Evolutionary conservation across 768 basidiomycete species (phyloP).

Genomic region (Psilocybe tampanensis): DNA sequence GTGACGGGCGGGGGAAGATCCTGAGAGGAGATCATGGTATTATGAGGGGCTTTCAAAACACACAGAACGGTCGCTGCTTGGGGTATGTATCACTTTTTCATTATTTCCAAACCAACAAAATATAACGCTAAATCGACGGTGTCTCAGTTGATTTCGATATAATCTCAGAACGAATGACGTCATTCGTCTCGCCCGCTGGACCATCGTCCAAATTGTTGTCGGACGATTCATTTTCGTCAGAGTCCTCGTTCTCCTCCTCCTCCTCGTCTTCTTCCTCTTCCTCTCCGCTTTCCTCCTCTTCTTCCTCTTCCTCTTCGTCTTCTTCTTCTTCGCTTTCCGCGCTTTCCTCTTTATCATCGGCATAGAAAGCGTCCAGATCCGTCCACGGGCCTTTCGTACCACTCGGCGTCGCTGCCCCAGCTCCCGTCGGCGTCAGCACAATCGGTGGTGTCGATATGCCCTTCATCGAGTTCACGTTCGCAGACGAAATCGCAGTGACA

Average conservation of each 20-base stretch:
- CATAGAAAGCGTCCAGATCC: conserved; percentile 82
- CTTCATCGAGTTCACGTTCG: conserved; percentile 15
- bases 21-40: conserved; percentile 17
- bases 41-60: conserved; percentile 22
- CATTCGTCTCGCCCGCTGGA: conserved; percentile 17
- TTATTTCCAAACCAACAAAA: not conserved
- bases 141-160: conserved; percentile 8
- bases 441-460: conserved; percentile 44
- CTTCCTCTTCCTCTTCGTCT: conserved; percentile 28
- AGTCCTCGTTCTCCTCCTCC: conserved; percentile 15
- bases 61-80: conserved; percentile 8
- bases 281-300: conserved; percentile 22
- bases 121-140: not conserved
- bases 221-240: conserved; percentile 7
- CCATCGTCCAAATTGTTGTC: conserved; percentile 8
- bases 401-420: conserved; percentile 44
- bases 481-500: conserved; percentile 43
- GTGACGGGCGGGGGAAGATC: conserved; percentile 13
- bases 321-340: conserved; percentile 32
- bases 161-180: conserved; percentile 7
- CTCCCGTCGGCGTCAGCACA: conserved; percentile 57
- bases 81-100: conserved; percentile 4
- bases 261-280: conserved; percentile 17
- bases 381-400: conserved; percentile 49
- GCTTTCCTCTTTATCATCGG: conserved; percentile 40